Base-by-base conservation (phyloP, 768 basidiomycete genomes). In the Cubamyces sp. region DNA sequence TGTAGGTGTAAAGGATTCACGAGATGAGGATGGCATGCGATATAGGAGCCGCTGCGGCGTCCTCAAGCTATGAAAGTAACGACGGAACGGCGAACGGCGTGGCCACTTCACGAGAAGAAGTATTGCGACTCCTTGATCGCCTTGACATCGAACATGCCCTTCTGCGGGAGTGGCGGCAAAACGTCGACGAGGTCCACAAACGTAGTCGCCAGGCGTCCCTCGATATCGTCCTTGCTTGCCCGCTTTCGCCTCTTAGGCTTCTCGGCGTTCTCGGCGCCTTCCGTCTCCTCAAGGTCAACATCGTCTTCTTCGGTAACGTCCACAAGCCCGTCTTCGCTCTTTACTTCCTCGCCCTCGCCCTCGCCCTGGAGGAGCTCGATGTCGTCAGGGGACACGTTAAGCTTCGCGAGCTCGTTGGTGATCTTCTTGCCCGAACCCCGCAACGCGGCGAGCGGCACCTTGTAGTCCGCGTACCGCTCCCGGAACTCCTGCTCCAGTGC, bases 121-220 rank as follows among this genome's bases (percentile, higher is more conserved):
- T 98, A 98, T 40, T 82, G 80, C 45, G 90, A 92, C 60, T 85
- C 75, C 73, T 89, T 89, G 76, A 98, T 95, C 62, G 79, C 80
- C 68, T 84, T 80, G 64, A 98, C 93, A 66, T 92, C 84, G 73
- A 98, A 97, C 59, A 79, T 78, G 57, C 96, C 96, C 78, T 92
- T 93, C 74, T 84, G 72, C 0, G 96, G 96, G 21, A 94, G 74
- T 0, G 87, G 88, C 0, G 95, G 95, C 19, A 98, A 74, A 66
- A 96, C 66, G 67, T 92, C 88, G 34, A 78, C 74, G 46, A 98
- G 75, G 66, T 85, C 80, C 56, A 97, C 83, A 71, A 94, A 94
- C 78, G 84, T 87, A 77, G 48, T 54, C 39, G 34, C 60, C 45
- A 66, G 66, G 9, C 60, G 66, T 25, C 57, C 34, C 41, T 64